phyloP scores from a whole-genome alignment of 192 early-diverging fungal species.

The Entophlyctis luteolus region DNA sequence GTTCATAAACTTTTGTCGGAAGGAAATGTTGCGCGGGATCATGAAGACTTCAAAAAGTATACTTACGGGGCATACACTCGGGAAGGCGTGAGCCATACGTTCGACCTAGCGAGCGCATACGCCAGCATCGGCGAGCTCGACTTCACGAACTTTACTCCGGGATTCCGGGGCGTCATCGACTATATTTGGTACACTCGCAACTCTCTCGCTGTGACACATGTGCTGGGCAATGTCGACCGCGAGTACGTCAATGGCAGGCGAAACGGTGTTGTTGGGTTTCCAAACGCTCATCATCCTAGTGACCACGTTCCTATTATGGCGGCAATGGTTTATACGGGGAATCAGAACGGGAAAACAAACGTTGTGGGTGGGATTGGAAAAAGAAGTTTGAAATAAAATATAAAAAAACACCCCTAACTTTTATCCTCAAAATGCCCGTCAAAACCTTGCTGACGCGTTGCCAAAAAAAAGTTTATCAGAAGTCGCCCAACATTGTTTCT shows the following conservation, averaged over 20 bases:
- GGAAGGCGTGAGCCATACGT: constrained; percentile 75
- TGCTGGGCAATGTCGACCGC: constrained; percentile 78
- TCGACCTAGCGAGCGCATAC: constrained; percentile 81
- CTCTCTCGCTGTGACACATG: constrained; percentile 69
- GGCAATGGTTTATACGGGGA: constrained; percentile 2
- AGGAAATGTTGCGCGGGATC: constrained; percentile 73
- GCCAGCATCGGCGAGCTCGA: constrained; percentile 67
- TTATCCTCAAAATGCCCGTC: too few species aligned
- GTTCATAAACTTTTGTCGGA: constrained; percentile 86
- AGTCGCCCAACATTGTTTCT: too few species aligned
- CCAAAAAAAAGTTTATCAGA: too few species aligned
- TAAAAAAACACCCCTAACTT: too few species aligned
- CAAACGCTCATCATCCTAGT: constrained; percentile 73
- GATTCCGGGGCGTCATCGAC: constrained; percentile 84
- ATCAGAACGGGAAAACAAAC: too few species aligned
- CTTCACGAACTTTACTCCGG: constrained; percentile 91
- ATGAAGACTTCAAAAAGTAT: constrained; percentile 76
- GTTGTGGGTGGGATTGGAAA: too few species aligned
- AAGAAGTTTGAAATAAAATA: too few species aligned
- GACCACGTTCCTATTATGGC: constrained; percentile 54
- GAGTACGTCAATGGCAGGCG: constrained; percentile 60
- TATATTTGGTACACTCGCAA: constrained; percentile 88
- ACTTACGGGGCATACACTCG: constrained; percentile 80
- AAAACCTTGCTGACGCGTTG: too few species aligned
- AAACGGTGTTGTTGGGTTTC: constrained; percentile 77